These are phyloP conservation scores for Dentipellis fragilis DNA, from an alignment of 768 basidiomycete species.

Conservation along the genomic window DNA sequence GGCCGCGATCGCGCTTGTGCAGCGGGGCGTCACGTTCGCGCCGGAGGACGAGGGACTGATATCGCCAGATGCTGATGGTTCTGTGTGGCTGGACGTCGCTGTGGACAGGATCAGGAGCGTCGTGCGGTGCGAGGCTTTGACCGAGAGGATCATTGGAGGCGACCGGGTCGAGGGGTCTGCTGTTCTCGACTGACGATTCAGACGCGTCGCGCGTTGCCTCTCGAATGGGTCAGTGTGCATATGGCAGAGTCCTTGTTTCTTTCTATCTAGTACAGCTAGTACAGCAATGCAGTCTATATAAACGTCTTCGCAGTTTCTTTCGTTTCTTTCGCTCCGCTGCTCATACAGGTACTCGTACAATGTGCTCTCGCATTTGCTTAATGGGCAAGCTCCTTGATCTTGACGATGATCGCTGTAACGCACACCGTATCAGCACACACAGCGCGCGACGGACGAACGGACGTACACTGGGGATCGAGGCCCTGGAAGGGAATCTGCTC, in stretches of 20 bases:
- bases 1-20: slow-evolving; percentile 17
- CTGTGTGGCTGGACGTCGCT: slow-evolving; percentile 3
- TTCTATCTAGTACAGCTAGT: no score
- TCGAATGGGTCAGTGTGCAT: no score
- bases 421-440: background rate
- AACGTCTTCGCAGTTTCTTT: no score
- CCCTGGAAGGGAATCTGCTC: slow-evolving; percentile 81
- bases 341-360: no score
- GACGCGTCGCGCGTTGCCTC: no score
- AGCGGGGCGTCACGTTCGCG: background rate
- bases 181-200: no score
- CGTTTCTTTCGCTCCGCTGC: no score
- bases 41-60: background rate
- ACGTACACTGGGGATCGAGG: slow-evolving; percentile 68
- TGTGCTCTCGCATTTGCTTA: background rate
- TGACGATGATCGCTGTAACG: slow-evolving; percentile 32
- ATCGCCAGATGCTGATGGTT: background rate
- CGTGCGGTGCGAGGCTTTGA: slow-evolving; percentile 40
- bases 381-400: slow-evolving; percentile 27
- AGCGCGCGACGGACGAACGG: background rate
- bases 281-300: no score
- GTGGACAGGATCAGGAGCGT: slow-evolving; percentile 28
- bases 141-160: slow-evolving; percentile 44
- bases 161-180: slow-evolving; percentile 29
- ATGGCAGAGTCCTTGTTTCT: no score